These are phyloP conservation scores for Saturnispora sekii DNA, from an alignment of 805 yeast genomes.

Conservation along the genomic window DNA sequence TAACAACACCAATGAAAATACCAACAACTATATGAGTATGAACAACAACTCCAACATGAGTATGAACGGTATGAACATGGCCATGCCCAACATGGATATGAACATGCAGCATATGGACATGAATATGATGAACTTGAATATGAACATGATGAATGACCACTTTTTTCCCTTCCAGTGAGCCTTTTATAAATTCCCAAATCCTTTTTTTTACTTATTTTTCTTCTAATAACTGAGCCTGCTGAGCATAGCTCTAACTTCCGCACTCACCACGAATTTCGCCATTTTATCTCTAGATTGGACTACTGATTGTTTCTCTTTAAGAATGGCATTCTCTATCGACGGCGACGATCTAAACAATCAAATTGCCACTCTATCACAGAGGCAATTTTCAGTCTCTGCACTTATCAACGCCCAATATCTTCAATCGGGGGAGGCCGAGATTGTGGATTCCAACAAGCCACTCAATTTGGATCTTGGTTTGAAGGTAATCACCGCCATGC, in stretches of 20 bases:
- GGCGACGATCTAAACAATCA: constrained; percentile 2
- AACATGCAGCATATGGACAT: constrained; percentile 10
- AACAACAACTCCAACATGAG: constrained; percentile 5
- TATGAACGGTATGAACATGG: constrained; percentile 2
- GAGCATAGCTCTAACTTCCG: no score
- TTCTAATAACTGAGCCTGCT: neutral
- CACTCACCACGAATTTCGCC: no score
- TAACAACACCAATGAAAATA: neutral
- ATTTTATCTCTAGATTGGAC: no score
- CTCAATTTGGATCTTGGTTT: neutral
- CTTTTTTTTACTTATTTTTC: neutral
- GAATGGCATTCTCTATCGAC: constrained; percentile 2
- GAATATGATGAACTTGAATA: neutral
- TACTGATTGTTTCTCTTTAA: no score
- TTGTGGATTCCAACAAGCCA: neutral
- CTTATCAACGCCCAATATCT: constrained; percentile 3
- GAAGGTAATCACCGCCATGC: neutral
- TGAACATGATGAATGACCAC: neutral
- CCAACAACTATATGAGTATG: neutral
- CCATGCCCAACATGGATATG: constrained; percentile 1
- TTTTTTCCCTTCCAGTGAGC: neutral
- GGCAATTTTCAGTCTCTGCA: constrained; percentile 3
- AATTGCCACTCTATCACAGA: neutral
- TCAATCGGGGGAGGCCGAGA: neutral
- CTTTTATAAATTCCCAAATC: no score